A percentile compares a stretch with the other conserved stretches of the same genome.
Conservation (phyloP, 768 basidiomycete genomes). For the Boletus vermiculosoides region DNA sequence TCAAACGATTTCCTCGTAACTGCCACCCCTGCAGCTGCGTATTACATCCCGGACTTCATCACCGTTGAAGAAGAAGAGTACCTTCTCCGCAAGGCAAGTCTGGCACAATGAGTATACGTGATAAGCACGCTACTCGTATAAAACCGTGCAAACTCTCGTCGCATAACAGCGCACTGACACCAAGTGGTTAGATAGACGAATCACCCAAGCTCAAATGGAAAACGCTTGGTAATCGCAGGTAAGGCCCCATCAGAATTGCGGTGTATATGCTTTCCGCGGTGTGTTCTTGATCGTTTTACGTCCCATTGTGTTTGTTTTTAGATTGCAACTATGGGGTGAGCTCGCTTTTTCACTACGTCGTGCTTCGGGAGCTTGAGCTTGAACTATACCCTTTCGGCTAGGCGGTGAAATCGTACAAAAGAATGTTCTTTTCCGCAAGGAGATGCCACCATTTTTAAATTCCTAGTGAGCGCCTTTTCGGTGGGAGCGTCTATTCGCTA, state of each 20-base stretch:
- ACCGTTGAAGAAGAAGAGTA: conserved; percentile 75
- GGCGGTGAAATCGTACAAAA: conserved; percentile 75
- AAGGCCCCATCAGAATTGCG: neutral
- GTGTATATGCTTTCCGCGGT: conserved; percentile 2
- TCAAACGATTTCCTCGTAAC: conserved; percentile 13
- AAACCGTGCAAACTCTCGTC: neutral
- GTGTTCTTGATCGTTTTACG: neutral
- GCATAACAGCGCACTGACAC: conserved; percentile 14
- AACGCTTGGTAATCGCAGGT: conserved; percentile 36
- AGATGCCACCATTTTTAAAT: conserved; percentile 68
- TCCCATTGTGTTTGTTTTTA: conserved; percentile 26
- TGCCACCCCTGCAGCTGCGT: conserved; percentile 40
- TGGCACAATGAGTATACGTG: neutral
- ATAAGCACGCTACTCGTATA: neutral
- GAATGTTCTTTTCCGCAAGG: conserved; percentile 64
- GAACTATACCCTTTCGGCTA: conserved; percentile 25
- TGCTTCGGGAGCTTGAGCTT: neutral
- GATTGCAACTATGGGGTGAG: conserved; percentile 74
- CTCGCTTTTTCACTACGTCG: neutral
- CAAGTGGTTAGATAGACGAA: conserved; percentile 59
- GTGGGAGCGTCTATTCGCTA: conserved; percentile 3
- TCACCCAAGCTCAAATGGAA: conserved; percentile 85
- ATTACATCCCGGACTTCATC: conserved; percentile 79
- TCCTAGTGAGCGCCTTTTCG: conserved; percentile 50
- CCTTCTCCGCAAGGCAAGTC: conserved; percentile 67